Evolutionary conservation across 2,329 filamentous ascomycete genomes (phyloP).

Genomic region (Hawksworthiomyces lignivorus): DNA sequence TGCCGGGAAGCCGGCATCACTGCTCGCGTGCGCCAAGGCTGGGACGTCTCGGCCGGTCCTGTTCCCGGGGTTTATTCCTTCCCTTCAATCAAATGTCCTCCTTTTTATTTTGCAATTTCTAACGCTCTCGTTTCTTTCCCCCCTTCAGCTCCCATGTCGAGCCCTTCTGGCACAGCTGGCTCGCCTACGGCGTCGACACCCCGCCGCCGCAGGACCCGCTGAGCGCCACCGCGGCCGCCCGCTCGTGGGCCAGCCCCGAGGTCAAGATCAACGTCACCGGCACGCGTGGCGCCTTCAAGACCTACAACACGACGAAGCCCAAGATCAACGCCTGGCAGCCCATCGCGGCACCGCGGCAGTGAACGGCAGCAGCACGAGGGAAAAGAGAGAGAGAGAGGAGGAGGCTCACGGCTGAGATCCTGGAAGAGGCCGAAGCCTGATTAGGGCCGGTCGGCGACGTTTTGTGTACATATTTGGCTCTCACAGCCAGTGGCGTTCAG

Average conservation of each 20-base stretch:
- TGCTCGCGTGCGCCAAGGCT: too few species aligned
- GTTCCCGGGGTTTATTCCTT: neutral
- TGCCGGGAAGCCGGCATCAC: too few species aligned
- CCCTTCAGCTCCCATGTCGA: constrained; percentile 66
- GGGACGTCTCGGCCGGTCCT: too few species aligned
- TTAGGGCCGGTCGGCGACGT: too few species aligned
- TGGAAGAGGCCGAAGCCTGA: too few species aligned
- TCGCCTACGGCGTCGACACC: constrained; percentile 86
- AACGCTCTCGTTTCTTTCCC: neutral
- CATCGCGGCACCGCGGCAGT: constrained; percentile 22
- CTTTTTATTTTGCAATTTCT: too few species aligned
- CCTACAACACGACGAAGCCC: constrained; percentile 70
- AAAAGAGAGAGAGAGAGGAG: neutral
- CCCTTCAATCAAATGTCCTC: too few species aligned
- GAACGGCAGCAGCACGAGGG: neutral
- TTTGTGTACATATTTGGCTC: too few species aligned
- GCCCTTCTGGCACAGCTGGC: constrained; percentile 97
- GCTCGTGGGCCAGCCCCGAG: constrained; percentile 68
- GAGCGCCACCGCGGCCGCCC: constrained; percentile 42
- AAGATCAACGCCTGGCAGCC: constrained; percentile 30
- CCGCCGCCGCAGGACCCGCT: constrained; percentile 71
- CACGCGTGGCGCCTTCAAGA: constrained; percentile 74
- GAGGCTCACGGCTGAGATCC: too few species aligned
- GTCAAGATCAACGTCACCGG: constrained; percentile 68
- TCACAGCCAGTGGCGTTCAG: too few species aligned